Percentiles rank a stretch among this genome's conserved stretches.
These are phyloP conservation scores for Lomentospora prolificans DNA, from an alignment of 2,329 filamentous ascomycete species.

Conservation along the genomic window DNA sequence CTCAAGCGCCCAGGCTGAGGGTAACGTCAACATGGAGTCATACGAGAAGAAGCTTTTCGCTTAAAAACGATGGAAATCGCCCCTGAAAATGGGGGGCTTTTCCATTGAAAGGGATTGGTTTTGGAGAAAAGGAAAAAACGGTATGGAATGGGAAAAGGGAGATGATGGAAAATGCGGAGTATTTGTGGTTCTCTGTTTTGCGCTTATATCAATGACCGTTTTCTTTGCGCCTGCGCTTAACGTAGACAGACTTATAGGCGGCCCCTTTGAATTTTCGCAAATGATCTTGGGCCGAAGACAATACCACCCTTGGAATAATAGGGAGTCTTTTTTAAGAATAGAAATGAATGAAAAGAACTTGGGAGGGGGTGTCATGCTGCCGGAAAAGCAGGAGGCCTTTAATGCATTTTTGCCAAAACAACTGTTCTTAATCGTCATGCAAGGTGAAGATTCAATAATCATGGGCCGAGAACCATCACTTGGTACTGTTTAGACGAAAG, in stretches of 20 bases:
- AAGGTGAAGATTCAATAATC: too few relatives aligned
- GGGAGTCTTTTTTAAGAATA: neutral
- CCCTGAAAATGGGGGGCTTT: neutral
- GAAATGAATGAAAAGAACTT: neutral
- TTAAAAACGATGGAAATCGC: conserved; percentile 36
- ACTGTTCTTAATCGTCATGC: neutral
- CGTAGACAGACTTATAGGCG: neutral
- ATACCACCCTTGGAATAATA: neutral
- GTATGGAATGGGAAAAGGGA: neutral
- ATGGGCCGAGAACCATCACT: too few relatives aligned
- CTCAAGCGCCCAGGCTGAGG: conserved; percentile 89
- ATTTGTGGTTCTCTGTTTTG: neutral
- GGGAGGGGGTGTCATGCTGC: neutral
- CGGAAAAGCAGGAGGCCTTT: neutral
- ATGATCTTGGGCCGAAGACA: neutral
- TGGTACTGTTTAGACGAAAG: too few relatives aligned
- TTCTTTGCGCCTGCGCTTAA: neutral
- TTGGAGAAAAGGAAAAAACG: neutral
- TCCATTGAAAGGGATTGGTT: neutral
- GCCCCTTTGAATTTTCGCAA: neutral
- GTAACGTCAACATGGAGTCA: conserved; percentile 95
- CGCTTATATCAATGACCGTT: neutral
- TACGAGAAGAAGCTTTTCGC: conserved; percentile 99
- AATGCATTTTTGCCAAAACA: neutral
- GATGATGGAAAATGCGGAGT: neutral